Percentiles rank a stretch among this genome's conserved stretches.
Evolutionary conservation across 1,284 basidiomycete species (phyloP).

Genomic region (Ganoderma meredithae): DNA sequence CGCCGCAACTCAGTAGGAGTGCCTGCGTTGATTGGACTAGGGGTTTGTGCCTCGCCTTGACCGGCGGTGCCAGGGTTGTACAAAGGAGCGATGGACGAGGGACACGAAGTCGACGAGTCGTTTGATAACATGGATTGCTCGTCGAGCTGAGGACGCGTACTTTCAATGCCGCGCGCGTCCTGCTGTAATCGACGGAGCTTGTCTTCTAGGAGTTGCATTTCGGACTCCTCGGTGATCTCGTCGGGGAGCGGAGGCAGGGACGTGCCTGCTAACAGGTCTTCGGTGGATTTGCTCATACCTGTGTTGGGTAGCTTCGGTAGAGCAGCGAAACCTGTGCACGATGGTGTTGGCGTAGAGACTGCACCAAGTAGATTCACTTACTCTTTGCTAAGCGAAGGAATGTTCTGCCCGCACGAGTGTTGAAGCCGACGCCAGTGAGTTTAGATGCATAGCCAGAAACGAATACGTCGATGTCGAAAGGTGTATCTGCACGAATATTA

Average conservation of each 20-base stretch:
- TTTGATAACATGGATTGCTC: constrained; percentile 22
- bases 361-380: constrained; percentile 40
- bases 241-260: constrained; percentile 64
- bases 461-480: constrained; percentile 75
- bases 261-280: constrained; percentile 51
- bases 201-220: constrained; percentile 57
- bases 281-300: constrained; percentile 52
- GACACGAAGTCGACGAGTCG: constrained; percentile 26
- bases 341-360: not conserved
- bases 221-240: constrained; percentile 67
- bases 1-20: constrained; percentile 51
- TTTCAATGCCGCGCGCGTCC: constrained; percentile 33
- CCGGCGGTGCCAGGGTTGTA: constrained; percentile 9
- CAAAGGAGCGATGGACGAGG: constrained; percentile 32
- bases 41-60: not conserved
- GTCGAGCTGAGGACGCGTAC: constrained; percentile 19
- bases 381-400: constrained; percentile 83
- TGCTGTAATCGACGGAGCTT: constrained; percentile 47
- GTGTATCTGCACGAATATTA: constrained; percentile 42
- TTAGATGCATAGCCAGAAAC: constrained; percentile 80
- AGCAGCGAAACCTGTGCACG: constrained; percentile 61
- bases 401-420: constrained; percentile 76
- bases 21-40: constrained; percentile 8
- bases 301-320: constrained; percentile 54
- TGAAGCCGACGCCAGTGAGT: constrained; percentile 64